These are phyloP conservation scores for Furcasterigmium sp. DNA, from an alignment of 2,329 filamentous ascomycete species.

Conservation along the genomic window DNA sequence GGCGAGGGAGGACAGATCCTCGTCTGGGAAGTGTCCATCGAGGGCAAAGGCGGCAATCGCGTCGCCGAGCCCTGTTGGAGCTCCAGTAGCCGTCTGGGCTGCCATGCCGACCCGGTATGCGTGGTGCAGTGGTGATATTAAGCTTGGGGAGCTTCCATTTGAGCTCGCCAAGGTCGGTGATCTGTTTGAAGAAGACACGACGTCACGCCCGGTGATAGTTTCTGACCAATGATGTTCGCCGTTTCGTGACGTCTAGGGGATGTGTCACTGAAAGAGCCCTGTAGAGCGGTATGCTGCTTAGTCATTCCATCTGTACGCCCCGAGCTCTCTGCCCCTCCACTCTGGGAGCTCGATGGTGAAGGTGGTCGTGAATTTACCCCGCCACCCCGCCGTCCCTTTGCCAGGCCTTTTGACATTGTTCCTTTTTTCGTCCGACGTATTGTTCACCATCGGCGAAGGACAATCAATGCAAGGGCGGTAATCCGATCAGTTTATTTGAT, in stretches of 20 bases:
- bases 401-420: too few species aligned
- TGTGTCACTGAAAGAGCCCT: not conserved
- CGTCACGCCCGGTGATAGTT: not conserved
- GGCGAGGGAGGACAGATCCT: constrained; percentile 28
- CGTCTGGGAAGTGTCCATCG: constrained; percentile 33
- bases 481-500: too few species aligned
- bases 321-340: too few species aligned
- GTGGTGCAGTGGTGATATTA: not conserved
- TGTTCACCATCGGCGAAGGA: too few species aligned
- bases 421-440: too few species aligned
- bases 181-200: constrained; percentile 1
- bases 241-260: not conserved
- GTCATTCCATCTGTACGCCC: not conserved
- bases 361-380: not conserved
- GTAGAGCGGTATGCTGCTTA: not conserved
- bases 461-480: too few species aligned
- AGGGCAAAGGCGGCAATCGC: constrained; percentile 34
- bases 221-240: not conserved
- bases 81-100: constrained; percentile 19
- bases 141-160: not conserved
- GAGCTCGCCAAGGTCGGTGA: not conserved
- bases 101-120: constrained; percentile 19
- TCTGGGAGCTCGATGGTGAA: too few species aligned
- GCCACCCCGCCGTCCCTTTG: not conserved
- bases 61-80: constrained; percentile 24